Evolutionary conservation across 768 basidiomycete genomes (phyloP).

Genomic region (Pilatotrama ljubarskyi): DNA sequence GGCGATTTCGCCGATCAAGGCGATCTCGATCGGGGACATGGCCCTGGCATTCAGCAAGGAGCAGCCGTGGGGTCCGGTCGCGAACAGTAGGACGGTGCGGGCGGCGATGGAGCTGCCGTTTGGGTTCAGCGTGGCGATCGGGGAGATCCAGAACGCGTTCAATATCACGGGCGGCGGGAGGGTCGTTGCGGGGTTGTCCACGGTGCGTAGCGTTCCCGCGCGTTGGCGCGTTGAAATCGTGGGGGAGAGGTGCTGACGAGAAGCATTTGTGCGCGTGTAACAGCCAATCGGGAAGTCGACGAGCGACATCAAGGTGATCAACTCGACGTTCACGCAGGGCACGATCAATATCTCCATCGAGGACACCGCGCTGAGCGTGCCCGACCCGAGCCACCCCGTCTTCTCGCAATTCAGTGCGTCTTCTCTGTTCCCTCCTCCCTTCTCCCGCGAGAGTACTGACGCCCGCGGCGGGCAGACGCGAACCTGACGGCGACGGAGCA

Average conservation of each 20-base stretch:
- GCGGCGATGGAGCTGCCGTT: constrained; percentile 69
- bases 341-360: constrained; percentile 63
- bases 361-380: constrained; percentile 51
- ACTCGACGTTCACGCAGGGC: constrained; percentile 57
- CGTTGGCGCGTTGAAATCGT: too few relatives aligned
- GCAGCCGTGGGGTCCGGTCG: constrained; percentile 57
- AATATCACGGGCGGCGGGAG: constrained; percentile 55
- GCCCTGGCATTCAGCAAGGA: constrained; percentile 54
- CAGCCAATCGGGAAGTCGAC: constrained; percentile 64
- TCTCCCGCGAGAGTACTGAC: not conserved
- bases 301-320: constrained; percentile 56
- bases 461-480: constrained; percentile 42
- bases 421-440: not conserved
- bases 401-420: constrained; percentile 63
- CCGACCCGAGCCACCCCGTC: constrained; percentile 45
- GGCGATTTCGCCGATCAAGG: constrained; percentile 62
- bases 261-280: not conserved
- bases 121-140: constrained; percentile 61
- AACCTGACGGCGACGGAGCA: constrained; percentile 51
- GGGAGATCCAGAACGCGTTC: constrained; percentile 65
- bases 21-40: constrained; percentile 63
- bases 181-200: constrained; percentile 58
- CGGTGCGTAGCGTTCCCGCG: constrained; percentile 41
- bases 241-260: not conserved
- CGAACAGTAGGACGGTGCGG: constrained; percentile 57